Percentiles rank a stretch among this genome's conserved stretches.
These are phyloP conservation scores for Saccharum officinarum DNA, from an alignment of 176 grass and related monocot species.

Conservation along the genomic window DNA sequence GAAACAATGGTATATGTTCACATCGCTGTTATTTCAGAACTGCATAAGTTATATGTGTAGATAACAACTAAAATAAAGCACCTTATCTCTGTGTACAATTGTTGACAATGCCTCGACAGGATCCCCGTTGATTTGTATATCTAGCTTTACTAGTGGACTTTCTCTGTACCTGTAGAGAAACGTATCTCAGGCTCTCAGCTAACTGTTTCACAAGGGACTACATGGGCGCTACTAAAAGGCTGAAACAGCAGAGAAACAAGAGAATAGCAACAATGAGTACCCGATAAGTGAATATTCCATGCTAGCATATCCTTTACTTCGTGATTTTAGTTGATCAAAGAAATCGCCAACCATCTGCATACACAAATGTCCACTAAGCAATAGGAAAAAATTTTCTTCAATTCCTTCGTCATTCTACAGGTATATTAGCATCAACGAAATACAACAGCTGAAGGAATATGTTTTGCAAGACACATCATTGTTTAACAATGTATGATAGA, in stretches of 20 bases:
- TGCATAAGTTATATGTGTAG: conserved; percentile 2
- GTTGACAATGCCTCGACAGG: conserved; percentile 91
- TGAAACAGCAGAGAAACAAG: conserved; percentile 1
- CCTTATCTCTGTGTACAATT: conserved; percentile 97
- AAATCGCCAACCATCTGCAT: conserved; percentile 98
- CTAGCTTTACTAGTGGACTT: conserved; percentile 88
- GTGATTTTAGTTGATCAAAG: conserved; percentile 98
- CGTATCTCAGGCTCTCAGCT: neutral
- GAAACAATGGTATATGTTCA: neutral
- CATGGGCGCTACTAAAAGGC: conserved; percentile 11
- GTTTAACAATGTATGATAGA: neutral
- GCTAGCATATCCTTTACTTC: conserved; percentile 99
- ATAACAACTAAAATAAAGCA: conserved; percentile 28
- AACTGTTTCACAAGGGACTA: conserved; percentile 13
- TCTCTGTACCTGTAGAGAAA: conserved; percentile 76
- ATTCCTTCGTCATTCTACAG: neutral
- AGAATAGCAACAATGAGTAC: conserved; percentile 36
- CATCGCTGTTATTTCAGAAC: conserved; percentile 11
- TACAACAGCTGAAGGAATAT: neutral
- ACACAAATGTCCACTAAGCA: conserved; percentile 17
- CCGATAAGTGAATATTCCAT: conserved; percentile 94
- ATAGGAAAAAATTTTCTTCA: neutral
- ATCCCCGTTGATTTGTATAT: conserved; percentile 94
- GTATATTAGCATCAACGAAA: conserved; percentile 17
- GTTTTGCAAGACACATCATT: conserved; percentile 9